Evolutionary conservation across 768 basidiomycete species (phyloP).

Genomic region (Hemileccinum rubropunctum): DNA sequence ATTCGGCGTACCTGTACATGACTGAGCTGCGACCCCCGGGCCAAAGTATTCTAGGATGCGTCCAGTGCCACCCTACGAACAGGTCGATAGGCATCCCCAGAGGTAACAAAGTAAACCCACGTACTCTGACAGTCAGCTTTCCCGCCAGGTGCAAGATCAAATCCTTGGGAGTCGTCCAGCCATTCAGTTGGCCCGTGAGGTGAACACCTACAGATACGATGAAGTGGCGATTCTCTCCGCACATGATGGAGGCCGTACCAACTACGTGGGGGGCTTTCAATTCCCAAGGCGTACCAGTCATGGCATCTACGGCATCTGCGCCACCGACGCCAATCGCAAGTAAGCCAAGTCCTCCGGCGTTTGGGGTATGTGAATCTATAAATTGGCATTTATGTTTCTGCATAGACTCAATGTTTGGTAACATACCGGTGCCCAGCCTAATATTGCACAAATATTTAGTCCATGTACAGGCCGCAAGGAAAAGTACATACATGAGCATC

Average conservation of each 20-base stretch:
- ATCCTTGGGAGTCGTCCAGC: conserved; percentile 96
- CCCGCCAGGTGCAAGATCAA: conserved; percentile 93
- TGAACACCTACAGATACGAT: conserved; percentile 60
- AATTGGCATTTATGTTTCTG: conserved; percentile 2
- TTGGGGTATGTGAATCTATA: conserved; percentile 94
- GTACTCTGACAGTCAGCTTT: conserved; percentile 80
- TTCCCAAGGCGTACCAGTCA: conserved; percentile 99
- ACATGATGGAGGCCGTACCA: conserved; percentile 42
- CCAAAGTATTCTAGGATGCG: conserved; percentile 97
- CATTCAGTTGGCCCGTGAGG: conserved; percentile 80
- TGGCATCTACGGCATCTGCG: conserved; percentile 96
- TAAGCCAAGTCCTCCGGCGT: conserved; percentile 94
- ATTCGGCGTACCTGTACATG: conserved; percentile 73
- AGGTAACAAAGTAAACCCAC: conserved; percentile 37
- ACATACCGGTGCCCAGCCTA: conserved; percentile 79
- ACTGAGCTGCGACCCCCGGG: conserved; percentile 82
- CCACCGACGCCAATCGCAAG: conserved; percentile 99
- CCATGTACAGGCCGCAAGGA: not conserved
- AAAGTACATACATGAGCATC: conserved; percentile 71
- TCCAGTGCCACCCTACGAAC: conserved; percentile 85
- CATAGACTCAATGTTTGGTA: not conserved
- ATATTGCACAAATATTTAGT: conserved; percentile 4
- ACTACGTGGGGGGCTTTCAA: conserved; percentile 86
- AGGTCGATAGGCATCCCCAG: conserved; percentile 1
- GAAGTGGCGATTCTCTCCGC: not conserved